Conservation (phyloP, 1,139 yeast species). For the Wickerhamomyces sp. region DNA sequence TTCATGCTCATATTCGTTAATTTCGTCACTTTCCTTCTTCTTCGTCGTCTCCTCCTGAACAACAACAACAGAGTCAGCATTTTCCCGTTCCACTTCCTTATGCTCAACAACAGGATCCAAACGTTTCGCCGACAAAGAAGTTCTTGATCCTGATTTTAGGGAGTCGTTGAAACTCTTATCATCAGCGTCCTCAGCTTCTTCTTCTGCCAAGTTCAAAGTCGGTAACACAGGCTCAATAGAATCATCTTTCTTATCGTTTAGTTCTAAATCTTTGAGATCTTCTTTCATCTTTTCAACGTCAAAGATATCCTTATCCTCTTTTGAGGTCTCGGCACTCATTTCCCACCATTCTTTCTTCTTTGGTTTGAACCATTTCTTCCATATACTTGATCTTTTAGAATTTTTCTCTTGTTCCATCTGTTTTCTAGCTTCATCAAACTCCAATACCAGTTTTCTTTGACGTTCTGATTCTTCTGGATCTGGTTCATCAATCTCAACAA, state of each 20-base stretch:
- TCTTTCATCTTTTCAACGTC: constrained; percentile 39
- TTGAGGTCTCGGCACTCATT: constrained; percentile 44
- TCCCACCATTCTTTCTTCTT: constrained; percentile 90
- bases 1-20: constrained; percentile 21
- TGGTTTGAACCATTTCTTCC: constrained; percentile 69
- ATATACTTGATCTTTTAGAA: constrained; percentile 32
- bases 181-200: constrained; percentile 10
- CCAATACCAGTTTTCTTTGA: constrained; percentile 73
- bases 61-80: too few species aligned
- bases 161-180: too few species aligned
- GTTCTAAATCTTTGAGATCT: constrained; percentile 24
- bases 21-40: background rate
- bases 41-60: background rate
- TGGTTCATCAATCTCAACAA: constrained; percentile 93
- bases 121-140: too few species aligned
- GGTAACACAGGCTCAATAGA: background rate
- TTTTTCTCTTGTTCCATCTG: constrained; percentile 41
- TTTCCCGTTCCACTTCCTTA: background rate
- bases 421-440: constrained; percentile 80
- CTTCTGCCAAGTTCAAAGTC: constrained; percentile 7
- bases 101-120: too few species aligned
- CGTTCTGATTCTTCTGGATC: constrained; percentile 83
- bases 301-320: constrained; percentile 12
- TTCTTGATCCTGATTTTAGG: too few species aligned
- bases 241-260: constrained; percentile 15